Evolutionary conservation across 805 yeast species (phyloP), one percentile per base, ranked within the genome.

Genomic region (Kazachstania viticola): DNA sequence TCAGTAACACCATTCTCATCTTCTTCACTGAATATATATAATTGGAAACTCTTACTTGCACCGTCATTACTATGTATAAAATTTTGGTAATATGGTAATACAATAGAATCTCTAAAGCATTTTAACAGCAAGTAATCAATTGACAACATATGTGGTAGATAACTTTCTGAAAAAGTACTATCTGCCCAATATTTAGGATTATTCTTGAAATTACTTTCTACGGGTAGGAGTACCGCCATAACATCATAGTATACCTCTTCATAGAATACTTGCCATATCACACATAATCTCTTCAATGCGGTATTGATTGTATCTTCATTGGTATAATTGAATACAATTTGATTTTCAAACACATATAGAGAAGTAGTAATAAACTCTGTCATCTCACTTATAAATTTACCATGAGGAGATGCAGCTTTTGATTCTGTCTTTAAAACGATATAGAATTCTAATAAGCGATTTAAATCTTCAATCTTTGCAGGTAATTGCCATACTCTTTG

Each of bases 221-320:
- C 45, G 0, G 87, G 87, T 21, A 75, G 41, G 29, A 79, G 66
- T 0, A 74, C 65, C 0, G 79, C 79, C 37, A 74, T 68, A 14
- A 77, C 55, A 44, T 73, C 73, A 32, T 73, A 74, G 31, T 69
- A 63, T 2, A 74, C 65, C 24, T 67, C 64, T n/a, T 61, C 59
- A 39, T 67, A 70, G 47, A 77, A 78, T 17, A 56, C 56, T 13
- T 64, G 65, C 85, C 85, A 78, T 3, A 73, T 59, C 1, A 62
- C 45, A 3, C 67, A 58, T 7, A 57, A 57, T 45, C 56, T 54
- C 33, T 49, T 55, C 25, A 51, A 39, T 7, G 60, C 49, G 29
- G 58, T 42, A 41, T 58, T 60, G 36, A 59, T 60, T 2, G 49
- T 48, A n/a, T 42, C 44, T 28, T 51, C 61, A 14, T 54, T 47